Evolutionary conservation across 768 basidiomycete genomes (phyloP).

Genomic region (Sarcomyxa edulis): DNA sequence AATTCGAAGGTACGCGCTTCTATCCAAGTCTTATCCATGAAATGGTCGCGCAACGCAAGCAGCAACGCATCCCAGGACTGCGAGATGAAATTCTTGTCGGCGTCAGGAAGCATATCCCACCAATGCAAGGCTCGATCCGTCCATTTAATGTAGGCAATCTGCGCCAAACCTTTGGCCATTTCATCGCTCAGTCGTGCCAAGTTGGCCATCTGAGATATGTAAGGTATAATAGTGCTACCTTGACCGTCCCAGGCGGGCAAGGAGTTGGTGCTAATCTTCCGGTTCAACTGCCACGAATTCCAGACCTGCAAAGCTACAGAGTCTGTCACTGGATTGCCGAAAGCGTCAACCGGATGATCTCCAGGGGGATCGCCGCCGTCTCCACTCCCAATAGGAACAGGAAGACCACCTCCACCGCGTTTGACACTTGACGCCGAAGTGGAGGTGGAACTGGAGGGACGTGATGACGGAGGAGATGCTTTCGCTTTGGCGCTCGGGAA

Average conservation of each 20-base stretch:
- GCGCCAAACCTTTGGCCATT: not conserved
- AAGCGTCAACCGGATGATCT: no score
- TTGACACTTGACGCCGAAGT: no score
- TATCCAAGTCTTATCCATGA: conserved; percentile 10
- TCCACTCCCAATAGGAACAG: no score
- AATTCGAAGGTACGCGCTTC: conserved; percentile 7
- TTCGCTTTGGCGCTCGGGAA: no score
- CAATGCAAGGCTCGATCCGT: not conserved
- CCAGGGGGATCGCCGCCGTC: no score
- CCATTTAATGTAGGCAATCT: conserved; percentile 1
- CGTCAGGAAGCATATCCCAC: not conserved
- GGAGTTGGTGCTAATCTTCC: not conserved
- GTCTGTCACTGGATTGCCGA: no score
- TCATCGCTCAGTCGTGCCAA: not conserved
- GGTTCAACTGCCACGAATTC: conserved; percentile 5
- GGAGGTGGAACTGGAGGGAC: no score
- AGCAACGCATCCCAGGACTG: conserved; percentile 7
- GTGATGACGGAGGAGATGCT: no score
- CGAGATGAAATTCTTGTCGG: not conserved
- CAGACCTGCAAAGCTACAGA: not conserved
- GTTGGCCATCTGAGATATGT: not conserved
- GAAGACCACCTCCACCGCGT: not conserved
- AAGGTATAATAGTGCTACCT: not conserved
- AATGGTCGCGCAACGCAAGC: conserved; percentile 7
- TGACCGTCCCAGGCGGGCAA: conserved; percentile 6